Evolutionary conservation across 2,329 filamentous ascomycete genomes (phyloP).

Genomic region (Clathrospora elynae): DNA sequence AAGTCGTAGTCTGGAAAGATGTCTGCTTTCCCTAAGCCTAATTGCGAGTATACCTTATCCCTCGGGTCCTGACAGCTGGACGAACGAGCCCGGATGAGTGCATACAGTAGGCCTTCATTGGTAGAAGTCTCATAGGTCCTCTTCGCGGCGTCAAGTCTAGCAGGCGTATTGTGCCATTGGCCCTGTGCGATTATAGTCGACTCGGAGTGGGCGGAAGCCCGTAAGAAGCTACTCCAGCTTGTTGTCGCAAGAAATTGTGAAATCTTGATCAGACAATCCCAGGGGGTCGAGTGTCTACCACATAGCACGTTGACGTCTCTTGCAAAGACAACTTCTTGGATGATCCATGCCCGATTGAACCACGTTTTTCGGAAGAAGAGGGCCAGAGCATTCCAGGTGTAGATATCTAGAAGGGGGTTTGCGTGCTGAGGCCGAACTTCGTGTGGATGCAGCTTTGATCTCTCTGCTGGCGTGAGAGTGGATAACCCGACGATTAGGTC

Average conservation of each 20-base stretch:
- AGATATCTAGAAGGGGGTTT: slow-evolving; percentile 1
- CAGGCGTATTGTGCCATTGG: slow-evolving; percentile 11
- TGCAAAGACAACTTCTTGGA: slow-evolving; percentile 22
- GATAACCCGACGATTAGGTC: slow-evolving; percentile 7
- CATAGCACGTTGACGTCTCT: slow-evolving; percentile 12
- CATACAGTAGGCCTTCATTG: slow-evolving; percentile 19
- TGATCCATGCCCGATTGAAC: slow-evolving; percentile 21
- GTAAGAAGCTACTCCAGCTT: slow-evolving; percentile 12
- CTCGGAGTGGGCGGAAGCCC: neutral
- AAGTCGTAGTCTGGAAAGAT: slow-evolving; percentile 17
- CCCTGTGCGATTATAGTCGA: neutral
- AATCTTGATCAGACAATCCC: slow-evolving; percentile 8
- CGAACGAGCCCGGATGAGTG: slow-evolving; percentile 18
- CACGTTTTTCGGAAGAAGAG: slow-evolving; percentile 15
- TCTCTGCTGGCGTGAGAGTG: neutral
- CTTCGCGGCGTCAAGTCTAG: slow-evolving; percentile 12
- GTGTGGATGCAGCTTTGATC: slow-evolving; percentile 3
- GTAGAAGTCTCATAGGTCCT: slow-evolving; percentile 8
- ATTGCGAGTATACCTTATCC: slow-evolving; percentile 28
- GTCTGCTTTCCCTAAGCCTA: slow-evolving; percentile 14
- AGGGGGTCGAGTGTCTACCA: slow-evolving; percentile 12
- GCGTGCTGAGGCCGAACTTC: slow-evolving; percentile 1
- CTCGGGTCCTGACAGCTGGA: slow-evolving; percentile 19
- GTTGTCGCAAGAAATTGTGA: slow-evolving; percentile 17
- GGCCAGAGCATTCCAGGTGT: slow-evolving; percentile 15